Conservation (phyloP, 164 flowering plant genomes). For the Magnolia kwangsiensis region DNA sequence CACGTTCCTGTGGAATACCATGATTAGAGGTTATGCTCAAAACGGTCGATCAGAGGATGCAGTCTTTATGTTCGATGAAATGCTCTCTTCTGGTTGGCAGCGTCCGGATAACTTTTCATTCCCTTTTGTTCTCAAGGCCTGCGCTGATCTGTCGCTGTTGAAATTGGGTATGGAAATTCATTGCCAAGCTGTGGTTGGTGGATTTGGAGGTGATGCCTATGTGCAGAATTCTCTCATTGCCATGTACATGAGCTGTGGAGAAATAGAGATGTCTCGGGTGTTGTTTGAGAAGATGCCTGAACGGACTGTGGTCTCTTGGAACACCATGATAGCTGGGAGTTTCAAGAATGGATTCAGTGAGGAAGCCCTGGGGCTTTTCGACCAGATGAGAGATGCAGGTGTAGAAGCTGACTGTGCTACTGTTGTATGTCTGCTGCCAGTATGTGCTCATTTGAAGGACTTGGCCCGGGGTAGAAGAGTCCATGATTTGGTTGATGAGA, state of each 20-base stretch:
- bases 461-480: conserved; percentile 39
- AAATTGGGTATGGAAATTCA: conserved; percentile 44
- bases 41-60: conserved; percentile 29
- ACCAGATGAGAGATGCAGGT: conserved; percentile 36
- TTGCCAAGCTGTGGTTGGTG: conserved; percentile 26
- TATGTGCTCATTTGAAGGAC: conserved; percentile 49
- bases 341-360: conserved; percentile 38
- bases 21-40: conserved; percentile 41
- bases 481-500: conserved; percentile 37
- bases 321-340: conserved; percentile 62
- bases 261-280: conserved; percentile 28
- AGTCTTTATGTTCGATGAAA: conserved; percentile 38
- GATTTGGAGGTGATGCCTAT: conserved; percentile 34
- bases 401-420: conserved; percentile 54
- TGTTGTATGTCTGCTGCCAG: conserved; percentile 60
- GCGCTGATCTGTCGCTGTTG: conserved; percentile 33
- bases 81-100: conserved; percentile 31
- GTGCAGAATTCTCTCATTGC: conserved; percentile 55
- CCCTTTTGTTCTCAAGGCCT: conserved; percentile 55
- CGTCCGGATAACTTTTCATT: conserved; percentile 49
- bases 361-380: conserved; percentile 46
- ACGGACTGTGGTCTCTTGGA: conserved; percentile 59
- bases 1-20: conserved; percentile 33
- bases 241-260: conserved; percentile 64
- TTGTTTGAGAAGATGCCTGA: conserved; percentile 49